phyloP scores from a whole-genome alignment of 2,329 filamentous ascomycete genomes.

The Paecilomyces formosus region DNA sequence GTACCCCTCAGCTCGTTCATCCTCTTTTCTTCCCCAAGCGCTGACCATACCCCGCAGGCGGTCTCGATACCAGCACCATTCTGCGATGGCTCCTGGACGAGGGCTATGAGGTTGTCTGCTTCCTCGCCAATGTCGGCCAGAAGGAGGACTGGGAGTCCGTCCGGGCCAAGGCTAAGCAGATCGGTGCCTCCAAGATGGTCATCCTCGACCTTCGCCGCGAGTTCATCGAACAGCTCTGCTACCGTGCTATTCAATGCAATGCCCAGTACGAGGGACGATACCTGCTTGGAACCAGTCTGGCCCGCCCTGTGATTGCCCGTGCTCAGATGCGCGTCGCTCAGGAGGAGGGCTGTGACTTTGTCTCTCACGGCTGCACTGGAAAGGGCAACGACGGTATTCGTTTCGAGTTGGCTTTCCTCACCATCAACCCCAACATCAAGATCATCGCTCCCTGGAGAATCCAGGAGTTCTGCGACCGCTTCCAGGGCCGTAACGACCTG shows the following conservation, averaged over 20 bases:
- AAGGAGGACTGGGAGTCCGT: slow-evolving; percentile 65
- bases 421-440: slow-evolving; percentile 41
- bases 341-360: slow-evolving; percentile 35
- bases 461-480: slow-evolving; percentile 42
- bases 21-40: slow-evolving; percentile 2
- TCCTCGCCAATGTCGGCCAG: slow-evolving; percentile 57
- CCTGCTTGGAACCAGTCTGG: slow-evolving; percentile 43
- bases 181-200: slow-evolving; percentile 60
- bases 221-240: slow-evolving; percentile 75
- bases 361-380: slow-evolving; percentile 40
- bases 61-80: slow-evolving; percentile 38
- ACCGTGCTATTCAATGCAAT: slow-evolving; percentile 68
- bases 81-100: slow-evolving; percentile 28
- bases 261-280: slow-evolving; percentile 58
- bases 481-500: slow-evolving; percentile 42
- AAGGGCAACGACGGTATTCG: slow-evolving; percentile 45
- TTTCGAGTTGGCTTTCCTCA: slow-evolving; percentile 45
- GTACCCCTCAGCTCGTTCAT: neutral
- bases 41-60: slow-evolving; percentile 18
- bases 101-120: slow-evolving; percentile 55
- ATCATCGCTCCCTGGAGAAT: slow-evolving; percentile 45
- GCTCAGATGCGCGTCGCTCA: slow-evolving; percentile 35
- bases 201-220: slow-evolving; percentile 61
- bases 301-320: slow-evolving; percentile 42
- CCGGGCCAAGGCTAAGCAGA: slow-evolving; percentile 62